Conservation (phyloP, 441 rosid genomes). For the Arabidopsis hybrid region DNA sequence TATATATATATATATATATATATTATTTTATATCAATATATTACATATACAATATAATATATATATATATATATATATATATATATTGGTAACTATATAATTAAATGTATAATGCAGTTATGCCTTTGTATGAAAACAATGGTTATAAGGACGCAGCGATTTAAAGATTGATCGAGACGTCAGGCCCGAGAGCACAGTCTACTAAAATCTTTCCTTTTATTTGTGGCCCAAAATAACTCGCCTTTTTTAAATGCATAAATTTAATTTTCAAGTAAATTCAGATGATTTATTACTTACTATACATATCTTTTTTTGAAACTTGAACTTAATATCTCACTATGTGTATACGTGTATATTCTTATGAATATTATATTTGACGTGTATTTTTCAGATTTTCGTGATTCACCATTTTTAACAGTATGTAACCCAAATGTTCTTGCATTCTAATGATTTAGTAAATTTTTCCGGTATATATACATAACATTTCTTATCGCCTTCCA, state of each 20-base stretch:
- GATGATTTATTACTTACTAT: no score
- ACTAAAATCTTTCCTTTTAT: slow-evolving; percentile 24
- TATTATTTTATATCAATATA: no score
- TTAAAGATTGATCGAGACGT: slow-evolving; percentile 33
- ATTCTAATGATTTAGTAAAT: neutral
- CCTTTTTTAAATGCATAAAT: neutral
- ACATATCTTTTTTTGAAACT: no score
- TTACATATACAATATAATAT: no score
- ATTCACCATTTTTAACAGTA: slow-evolving; percentile 8
- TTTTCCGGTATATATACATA: no score
- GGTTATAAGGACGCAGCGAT: slow-evolving; percentile 36
- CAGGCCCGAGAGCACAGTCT: slow-evolving; percentile 27
- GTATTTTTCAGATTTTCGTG: slow-evolving; percentile 2
- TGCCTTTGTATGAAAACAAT: slow-evolving; percentile 38
- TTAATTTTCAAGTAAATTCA: neutral
- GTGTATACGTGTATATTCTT: neutral
- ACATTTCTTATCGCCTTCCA: neutral
- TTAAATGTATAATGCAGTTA: slow-evolving; percentile 5
- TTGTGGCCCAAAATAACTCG: slow-evolving; percentile 4
- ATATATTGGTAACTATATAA: neutral
- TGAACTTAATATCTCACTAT: neutral
- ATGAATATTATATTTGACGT: neutral
- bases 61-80: no score
- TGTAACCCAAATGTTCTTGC: neutral
- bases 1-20: no score